A percentile compares a stretch with the other conserved stretches of the same genome.
These are phyloP conservation scores for Cercospora beticola DNA, from an alignment of 2,329 filamentous ascomycete species.

Conservation along the genomic window DNA sequence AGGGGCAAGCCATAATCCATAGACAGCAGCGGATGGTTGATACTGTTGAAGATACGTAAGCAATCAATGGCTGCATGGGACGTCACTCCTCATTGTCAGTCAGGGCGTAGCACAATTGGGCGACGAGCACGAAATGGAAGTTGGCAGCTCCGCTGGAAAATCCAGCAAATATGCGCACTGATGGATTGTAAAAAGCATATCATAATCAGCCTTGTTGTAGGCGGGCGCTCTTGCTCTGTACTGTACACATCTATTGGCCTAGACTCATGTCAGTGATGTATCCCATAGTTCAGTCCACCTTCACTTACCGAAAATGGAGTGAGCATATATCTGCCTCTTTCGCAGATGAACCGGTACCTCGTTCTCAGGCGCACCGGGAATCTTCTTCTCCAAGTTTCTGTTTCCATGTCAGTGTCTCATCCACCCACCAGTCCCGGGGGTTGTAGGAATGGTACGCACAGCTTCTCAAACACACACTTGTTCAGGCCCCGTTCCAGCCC, in stretches of 20 bases:
- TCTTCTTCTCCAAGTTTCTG: constrained; percentile 54
- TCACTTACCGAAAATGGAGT: constrained; percentile 18
- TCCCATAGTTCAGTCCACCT: not conserved
- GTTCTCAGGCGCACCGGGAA: constrained; percentile 51
- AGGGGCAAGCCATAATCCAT: not conserved
- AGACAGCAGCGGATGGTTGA: not conserved
- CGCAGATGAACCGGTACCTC: constrained; percentile 52
- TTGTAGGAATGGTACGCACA: constrained; percentile 60
- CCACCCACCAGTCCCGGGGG: not conserved
- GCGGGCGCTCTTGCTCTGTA: constrained; percentile 2
- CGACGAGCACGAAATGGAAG: not conserved
- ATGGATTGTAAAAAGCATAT: not conserved
- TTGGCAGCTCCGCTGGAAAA: not conserved
- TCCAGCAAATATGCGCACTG: not conserved
- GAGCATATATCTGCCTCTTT: constrained; percentile 44
- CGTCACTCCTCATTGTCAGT: not conserved
- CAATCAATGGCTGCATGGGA: not conserved
- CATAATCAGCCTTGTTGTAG: not conserved
- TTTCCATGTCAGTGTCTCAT: constrained; percentile 4
- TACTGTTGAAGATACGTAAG: not conserved
- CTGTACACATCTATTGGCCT: constrained; percentile 21
- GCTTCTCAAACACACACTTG: constrained; percentile 91
- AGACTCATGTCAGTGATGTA: not conserved
- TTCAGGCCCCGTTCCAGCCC: constrained; percentile 85
- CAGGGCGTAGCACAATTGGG: not conserved